Evolutionary conservation across 257 asterid species (phyloP).

Genomic region (Nicotiana tabacum): DNA sequence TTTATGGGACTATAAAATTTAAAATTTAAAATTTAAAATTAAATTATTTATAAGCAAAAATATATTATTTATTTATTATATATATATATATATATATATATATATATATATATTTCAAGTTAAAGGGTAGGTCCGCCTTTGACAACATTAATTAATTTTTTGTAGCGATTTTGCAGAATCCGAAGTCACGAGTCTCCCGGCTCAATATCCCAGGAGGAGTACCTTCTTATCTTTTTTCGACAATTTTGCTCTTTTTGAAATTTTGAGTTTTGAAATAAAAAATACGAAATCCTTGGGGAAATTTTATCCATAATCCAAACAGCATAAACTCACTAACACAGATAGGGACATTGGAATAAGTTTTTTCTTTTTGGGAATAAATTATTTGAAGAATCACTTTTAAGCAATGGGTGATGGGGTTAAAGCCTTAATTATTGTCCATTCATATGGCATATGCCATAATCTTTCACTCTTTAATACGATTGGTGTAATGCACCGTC

Average conservation of each 20-base stretch:
- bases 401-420: background rate
- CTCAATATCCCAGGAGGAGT: constrained; percentile 13
- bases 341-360: constrained; percentile 4
- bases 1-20: too few relatives aligned
- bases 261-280: background rate
- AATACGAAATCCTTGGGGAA: background rate
- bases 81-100: too few relatives aligned
- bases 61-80: too few relatives aligned
- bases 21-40: too few relatives aligned
- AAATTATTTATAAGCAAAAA: too few relatives aligned
- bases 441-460: background rate
- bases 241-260: background rate
- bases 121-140: too few relatives aligned
- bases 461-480: background rate
- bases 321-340: constrained; percentile 2
- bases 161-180: constrained; percentile 3
- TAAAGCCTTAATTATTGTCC: background rate
- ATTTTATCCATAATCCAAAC: constrained; percentile 1
- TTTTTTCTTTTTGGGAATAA: constrained; percentile 31
- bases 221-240: background rate
- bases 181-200: constrained; percentile 20
- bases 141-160: too few relatives aligned
- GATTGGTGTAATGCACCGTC: background rate
- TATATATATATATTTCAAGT: too few relatives aligned
- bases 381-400: constrained; percentile 13